phyloP scores from a whole-genome alignment of 495 filamentous ascomycete genomes.

The Penicillium herquei region DNA sequence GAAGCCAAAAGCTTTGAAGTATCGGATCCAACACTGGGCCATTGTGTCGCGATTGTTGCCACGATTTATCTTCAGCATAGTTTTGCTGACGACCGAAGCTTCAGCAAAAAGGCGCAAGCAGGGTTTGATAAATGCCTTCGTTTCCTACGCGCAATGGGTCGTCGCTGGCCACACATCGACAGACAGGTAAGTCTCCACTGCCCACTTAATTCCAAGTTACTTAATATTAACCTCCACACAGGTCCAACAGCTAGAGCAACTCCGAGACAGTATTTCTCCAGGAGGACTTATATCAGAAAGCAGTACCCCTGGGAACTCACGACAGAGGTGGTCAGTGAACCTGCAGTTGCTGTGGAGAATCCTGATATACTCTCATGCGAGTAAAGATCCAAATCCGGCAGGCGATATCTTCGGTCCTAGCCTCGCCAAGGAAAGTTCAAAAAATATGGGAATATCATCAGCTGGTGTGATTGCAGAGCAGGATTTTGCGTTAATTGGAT shows the following conservation, averaged over 20 bases:
- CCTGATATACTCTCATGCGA: conserved; percentile 30
- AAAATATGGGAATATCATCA: conserved; percentile 5
- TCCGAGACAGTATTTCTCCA: conserved; percentile 30
- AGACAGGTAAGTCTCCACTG: conserved; percentile 18
- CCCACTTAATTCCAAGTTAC: neutral
- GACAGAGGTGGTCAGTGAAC: conserved; percentile 30
- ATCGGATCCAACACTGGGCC: conserved; percentile 31
- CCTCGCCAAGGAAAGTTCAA: conserved; percentile 20
- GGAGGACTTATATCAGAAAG: conserved; percentile 11
- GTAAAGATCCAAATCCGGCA: conserved; percentile 12
- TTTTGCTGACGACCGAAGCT: conserved; percentile 32
- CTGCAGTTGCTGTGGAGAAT: conserved; percentile 32
- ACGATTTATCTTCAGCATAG: conserved; percentile 39
- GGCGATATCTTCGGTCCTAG: conserved; percentile 28
- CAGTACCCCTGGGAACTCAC: neutral
- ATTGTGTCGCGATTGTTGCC: conserved; percentile 34
- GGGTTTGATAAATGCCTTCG: conserved; percentile 33
- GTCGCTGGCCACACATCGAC: conserved; percentile 30
- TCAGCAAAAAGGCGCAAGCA: conserved; percentile 29
- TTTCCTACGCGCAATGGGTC: conserved; percentile 24
- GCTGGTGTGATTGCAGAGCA: conserved; percentile 21
- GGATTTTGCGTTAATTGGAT: conserved; percentile 34
- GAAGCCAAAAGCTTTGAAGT: conserved; percentile 32
- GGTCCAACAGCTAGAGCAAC: conserved; percentile 26
- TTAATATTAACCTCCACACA: conserved; percentile 6